These are phyloP conservation scores for Cutaneotrichosporon sp. DNA, from an alignment of 1,284 basidiomycete genomes.

Conservation along the genomic window DNA sequence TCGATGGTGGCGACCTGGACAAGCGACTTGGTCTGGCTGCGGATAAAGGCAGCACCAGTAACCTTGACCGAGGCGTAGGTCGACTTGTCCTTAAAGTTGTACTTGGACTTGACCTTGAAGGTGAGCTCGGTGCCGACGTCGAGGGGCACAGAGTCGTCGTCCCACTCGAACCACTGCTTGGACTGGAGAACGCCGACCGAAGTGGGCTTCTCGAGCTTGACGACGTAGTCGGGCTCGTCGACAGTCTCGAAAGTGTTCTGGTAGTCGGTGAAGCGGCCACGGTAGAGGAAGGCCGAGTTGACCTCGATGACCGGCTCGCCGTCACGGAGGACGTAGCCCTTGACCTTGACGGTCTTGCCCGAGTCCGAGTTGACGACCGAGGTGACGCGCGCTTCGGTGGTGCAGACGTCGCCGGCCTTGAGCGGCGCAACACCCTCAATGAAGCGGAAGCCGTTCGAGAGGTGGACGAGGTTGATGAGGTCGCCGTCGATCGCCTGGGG, in stretches of 20 bases:
- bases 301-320: constrained; percentile 84
- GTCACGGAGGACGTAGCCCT: constrained; percentile 72
- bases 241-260: constrained; percentile 91
- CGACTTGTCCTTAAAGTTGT: constrained; percentile 85
- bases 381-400: constrained; percentile 78
- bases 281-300: constrained; percentile 91
- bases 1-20: constrained; percentile 83
- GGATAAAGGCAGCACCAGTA: constrained; percentile 75
- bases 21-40: constrained; percentile 76
- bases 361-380: constrained; percentile 87
- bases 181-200: constrained; percentile 84
- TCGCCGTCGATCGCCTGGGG: constrained; percentile 86
- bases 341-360: constrained; percentile 90
- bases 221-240: constrained; percentile 80
- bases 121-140: constrained; percentile 74
- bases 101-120: constrained; percentile 80
- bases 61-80: constrained; percentile 78
- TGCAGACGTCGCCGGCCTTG: constrained; percentile 81
- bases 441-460: constrained; percentile 92
- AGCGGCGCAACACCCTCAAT: constrained; percentile 71
- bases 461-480: constrained; percentile 88
- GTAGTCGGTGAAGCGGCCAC: constrained; percentile 87
- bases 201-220: constrained; percentile 70
- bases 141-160: constrained; percentile 71
- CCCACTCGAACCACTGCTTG: constrained; percentile 98